phyloP scores from a whole-genome alignment of 1,139 yeast genomes.

The Sugiyamaella sp. region DNA sequence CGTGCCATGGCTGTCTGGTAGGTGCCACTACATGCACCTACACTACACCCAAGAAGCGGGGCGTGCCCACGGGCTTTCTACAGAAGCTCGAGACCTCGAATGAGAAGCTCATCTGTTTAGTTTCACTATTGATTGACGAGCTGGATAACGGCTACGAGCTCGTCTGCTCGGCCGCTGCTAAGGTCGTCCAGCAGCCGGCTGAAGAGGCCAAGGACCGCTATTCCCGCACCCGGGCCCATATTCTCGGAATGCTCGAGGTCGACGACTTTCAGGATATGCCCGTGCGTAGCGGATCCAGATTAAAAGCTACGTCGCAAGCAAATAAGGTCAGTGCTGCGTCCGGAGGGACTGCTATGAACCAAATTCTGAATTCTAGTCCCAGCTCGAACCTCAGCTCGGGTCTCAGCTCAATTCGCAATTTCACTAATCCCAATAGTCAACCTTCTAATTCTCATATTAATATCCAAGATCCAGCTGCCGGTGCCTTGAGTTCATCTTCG shows the following conservation, averaged over 20 bases:
- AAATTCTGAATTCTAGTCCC: too few species aligned
- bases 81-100: slow-evolving; percentile 21
- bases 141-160: slow-evolving; percentile 13
- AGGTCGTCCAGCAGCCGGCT: slow-evolving; percentile 7
- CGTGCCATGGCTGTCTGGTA: slow-evolving; percentile 20
- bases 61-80: slow-evolving; percentile 22
- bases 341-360: too few species aligned
- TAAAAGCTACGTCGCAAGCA: neutral
- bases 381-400: too few species aligned
- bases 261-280: slow-evolving; percentile 21
- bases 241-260: slow-evolving; percentile 16
- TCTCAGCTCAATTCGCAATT: too few species aligned
- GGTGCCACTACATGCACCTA: slow-evolving; percentile 16
- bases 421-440: too few species aligned
- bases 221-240: slow-evolving; percentile 5
- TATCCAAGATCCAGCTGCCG: too few species aligned
- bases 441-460: too few species aligned
- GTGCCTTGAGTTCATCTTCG: too few species aligned
- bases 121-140: slow-evolving; percentile 14
- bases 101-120: slow-evolving; percentile 18
- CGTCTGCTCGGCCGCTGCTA: slow-evolving; percentile 1
- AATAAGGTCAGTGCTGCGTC: neutral
- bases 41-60: slow-evolving; percentile 23
- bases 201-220: slow-evolving; percentile 13
- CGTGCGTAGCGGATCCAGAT: slow-evolving; percentile 3